These are phyloP conservation scores for Podospora pseudocomata DNA, from an alignment of 495 filamentous ascomycete species.

Conservation along the genomic window DNA sequence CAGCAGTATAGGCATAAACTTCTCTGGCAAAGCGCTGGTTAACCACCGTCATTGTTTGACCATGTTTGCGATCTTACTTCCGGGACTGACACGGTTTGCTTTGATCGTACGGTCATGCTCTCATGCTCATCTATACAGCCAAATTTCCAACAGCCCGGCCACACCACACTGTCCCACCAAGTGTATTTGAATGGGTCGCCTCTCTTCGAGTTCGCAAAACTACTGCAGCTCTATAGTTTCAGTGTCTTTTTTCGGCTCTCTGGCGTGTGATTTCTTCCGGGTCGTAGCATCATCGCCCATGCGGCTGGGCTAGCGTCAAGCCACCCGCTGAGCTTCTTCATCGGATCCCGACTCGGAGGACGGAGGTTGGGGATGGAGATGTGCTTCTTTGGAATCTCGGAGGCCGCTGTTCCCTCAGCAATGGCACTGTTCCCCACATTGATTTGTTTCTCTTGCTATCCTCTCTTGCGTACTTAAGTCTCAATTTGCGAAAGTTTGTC, in stretches of 20 bases:
- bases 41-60: neutral
- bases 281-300: neutral
- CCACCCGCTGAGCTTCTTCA: neutral
- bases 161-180: neutral
- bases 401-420: neutral
- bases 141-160: neutral
- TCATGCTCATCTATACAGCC: neutral
- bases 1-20: neutral
- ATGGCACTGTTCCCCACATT: neutral
- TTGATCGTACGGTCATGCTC: neutral
- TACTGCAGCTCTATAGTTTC: neutral
- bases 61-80: neutral
- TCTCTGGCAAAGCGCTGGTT: neutral
- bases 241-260: neutral
- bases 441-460: neutral
- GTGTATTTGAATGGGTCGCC: neutral
- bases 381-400: constrained; percentile 1
- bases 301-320: constrained; percentile 4
- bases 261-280: neutral
- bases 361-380: neutral
- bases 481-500: neutral
- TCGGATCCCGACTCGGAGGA: constrained; percentile 2
- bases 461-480: neutral
- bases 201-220: neutral
- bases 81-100: neutral